Percentiles rank a stretch among this genome's conserved stretches.
phyloP scores from a whole-genome alignment of 148 eudicot genomes.

The Chenopodium quinoa region DNA sequence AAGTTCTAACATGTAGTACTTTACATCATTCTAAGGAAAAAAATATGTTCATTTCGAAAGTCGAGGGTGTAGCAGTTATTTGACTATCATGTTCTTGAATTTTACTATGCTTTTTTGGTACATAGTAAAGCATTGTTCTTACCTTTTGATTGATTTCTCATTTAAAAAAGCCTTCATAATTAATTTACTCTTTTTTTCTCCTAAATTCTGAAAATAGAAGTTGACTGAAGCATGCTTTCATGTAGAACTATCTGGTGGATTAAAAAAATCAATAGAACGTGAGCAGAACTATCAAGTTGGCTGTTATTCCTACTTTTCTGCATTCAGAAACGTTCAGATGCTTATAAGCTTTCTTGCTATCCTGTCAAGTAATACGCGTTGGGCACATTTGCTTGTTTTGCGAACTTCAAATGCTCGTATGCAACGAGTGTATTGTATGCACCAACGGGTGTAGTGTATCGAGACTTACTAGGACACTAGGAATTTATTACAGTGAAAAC shows the following conservation, averaged over 20 bases:
- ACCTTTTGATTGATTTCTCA: background rate
- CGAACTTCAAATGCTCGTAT: background rate
- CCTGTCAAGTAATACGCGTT: background rate
- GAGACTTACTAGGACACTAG: too few species aligned
- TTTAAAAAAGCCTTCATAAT: background rate
- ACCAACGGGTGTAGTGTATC: too few species aligned
- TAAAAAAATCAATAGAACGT: background rate
- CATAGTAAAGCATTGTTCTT: background rate
- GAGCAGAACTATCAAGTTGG: background rate
- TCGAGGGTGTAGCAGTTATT: slow-evolving; percentile 19
- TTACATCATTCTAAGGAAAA: slow-evolving; percentile 14
- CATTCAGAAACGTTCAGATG: background rate
- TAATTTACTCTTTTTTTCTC: background rate
- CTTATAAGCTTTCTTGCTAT: background rate
- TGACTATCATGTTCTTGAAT: slow-evolving; percentile 2
- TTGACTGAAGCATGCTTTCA: too few species aligned
- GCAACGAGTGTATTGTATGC: background rate
- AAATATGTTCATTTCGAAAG: slow-evolving; percentile 4
- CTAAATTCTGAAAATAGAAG: too few species aligned
- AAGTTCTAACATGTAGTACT: slow-evolving; percentile 24
- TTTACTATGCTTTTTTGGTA: background rate
- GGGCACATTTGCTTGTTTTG: background rate
- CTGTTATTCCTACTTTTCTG: background rate
- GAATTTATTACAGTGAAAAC: too few species aligned
- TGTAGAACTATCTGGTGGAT: background rate